Base-by-base conservation (phyloP, 2,329 filamentous ascomycete genomes). In the Scorias spongiosa region DNA sequence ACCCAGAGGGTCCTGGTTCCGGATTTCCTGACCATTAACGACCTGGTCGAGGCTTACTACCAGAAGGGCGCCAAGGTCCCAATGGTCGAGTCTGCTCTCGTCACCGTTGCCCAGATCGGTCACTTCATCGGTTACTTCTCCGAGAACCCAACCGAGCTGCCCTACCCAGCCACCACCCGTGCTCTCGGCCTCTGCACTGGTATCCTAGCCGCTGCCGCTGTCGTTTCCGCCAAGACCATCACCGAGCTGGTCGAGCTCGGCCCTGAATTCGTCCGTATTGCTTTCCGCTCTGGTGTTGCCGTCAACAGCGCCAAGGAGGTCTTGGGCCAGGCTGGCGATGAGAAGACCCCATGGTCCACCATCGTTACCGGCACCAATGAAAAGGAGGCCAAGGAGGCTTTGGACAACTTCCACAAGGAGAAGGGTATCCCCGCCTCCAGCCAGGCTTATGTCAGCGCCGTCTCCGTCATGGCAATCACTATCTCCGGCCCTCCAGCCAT, bases 151-250 rank as follows among this genome's bases (percentile, higher is more conserved):
- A 70, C 59, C 65, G 76, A 70, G 61, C 65, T 60, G 57, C 73
- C 55, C 48, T 63, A 54, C 58, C 69, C 57, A 55, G 67, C 55
- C 60, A 75, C 63, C 56, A 67, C 64, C 14, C 60, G 71, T 54
- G 66, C 79, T 18, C 68, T 81, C 26, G 80, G 78, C 46, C 70
- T 84, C 38, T 83, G 80, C 66, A 81, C 78, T 36, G 80, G 80
- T 42, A 67, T 81, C 17, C 74, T 84, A 52, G 78, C 80, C n/a
- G 80, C 76, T n/a, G 67, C 74, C 10, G 80, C 78, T 12, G 73
- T 83, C 45, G 74, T 78, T 10, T 77, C 74, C 17, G 72, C 79
- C 29, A 72, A 72, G 46, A 78, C 76, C 5, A 64, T 81, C 40
- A 74, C 73, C 14, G 69, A 76, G 40, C 64, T 84, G 30, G 66